These are phyloP conservation scores for Phtheirospermum japonicum DNA, from an alignment of 257 asterid genomes.

Conservation along the genomic window DNA sequence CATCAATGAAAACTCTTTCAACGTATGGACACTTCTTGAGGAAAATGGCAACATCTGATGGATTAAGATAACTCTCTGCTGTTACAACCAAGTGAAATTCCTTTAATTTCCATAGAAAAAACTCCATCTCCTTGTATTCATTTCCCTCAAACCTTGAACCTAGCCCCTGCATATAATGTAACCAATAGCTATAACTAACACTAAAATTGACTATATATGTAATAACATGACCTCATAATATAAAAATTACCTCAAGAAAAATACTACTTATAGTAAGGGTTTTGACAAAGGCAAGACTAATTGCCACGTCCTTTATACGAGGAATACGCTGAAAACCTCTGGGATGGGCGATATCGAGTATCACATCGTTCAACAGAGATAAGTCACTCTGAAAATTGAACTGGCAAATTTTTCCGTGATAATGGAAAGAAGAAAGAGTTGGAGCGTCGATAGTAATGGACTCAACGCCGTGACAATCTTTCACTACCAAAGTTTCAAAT, in stretches of 20 bases:
- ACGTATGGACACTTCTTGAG: constrained; percentile 27
- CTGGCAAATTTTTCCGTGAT: constrained; percentile 31
- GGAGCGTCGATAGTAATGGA: constrained; percentile 19
- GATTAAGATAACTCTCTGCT: constrained; percentile 32
- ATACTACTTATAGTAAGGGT: constrained; percentile 17
- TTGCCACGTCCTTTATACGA: neutral
- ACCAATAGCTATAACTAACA: neutral
- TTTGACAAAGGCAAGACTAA: constrained; percentile 6
- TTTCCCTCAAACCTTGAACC: constrained; percentile 16
- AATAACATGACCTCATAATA: neutral
- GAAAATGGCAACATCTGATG: constrained; percentile 35
- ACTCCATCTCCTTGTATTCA: constrained; percentile 23
- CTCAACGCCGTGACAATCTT: constrained; percentile 18
- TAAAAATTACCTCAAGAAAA: constrained; percentile 38
- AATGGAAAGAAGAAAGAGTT: constrained; percentile 16
- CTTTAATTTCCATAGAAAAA: constrained; percentile 12
- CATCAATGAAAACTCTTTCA: constrained; percentile 32
- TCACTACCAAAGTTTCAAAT: constrained; percentile 25
- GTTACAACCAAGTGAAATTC: constrained; percentile 32
- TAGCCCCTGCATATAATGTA: neutral
- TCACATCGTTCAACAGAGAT: constrained; percentile 17
- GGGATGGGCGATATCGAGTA: constrained; percentile 16
- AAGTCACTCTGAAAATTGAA: constrained; percentile 6
- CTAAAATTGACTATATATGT: neutral
- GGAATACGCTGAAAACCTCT: constrained; percentile 22